phyloP scores from a whole-genome alignment of 2,329 filamentous ascomycete species.

The Didymella segeticola region DNA sequence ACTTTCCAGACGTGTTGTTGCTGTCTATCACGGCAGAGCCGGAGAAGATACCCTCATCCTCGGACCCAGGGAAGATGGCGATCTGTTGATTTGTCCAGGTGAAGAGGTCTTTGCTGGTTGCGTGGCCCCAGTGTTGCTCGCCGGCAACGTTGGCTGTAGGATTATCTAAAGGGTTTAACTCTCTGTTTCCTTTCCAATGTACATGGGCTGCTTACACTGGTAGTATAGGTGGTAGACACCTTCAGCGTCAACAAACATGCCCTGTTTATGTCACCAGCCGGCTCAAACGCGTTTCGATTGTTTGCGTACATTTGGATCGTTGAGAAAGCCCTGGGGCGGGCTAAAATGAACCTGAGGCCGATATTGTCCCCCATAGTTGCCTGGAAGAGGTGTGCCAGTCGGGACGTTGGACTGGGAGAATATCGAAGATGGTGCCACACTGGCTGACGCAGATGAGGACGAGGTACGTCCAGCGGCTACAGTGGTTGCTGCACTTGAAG shows the following conservation, averaged over 20 bases:
- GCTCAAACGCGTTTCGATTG: not conserved
- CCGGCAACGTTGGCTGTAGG: conserved; percentile 58
- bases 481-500: not conserved
- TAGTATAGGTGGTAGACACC: conserved; percentile 71
- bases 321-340: conserved; percentile 60
- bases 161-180: conserved; percentile 51
- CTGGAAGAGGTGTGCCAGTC: conserved; percentile 46
- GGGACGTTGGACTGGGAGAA: conserved; percentile 35
- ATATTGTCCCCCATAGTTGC: conserved; percentile 50
- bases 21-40: conserved; percentile 66
- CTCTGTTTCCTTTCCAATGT: not conserved
- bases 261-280: conserved; percentile 30
- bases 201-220: conserved; percentile 55
- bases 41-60: conserved; percentile 60
- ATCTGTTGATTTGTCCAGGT: conserved; percentile 71
- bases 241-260: conserved; percentile 64
- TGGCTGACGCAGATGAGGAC: not conserved
- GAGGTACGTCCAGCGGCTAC: no score
- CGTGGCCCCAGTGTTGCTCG: conserved; percentile 72
- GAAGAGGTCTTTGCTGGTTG: conserved; percentile 67
- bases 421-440: conserved; percentile 18
- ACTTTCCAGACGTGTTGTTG: conserved; percentile 72
- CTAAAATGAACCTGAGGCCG: conserved; percentile 65
- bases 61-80: conserved; percentile 64
- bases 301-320: conserved; percentile 62